Evolutionary conservation across 176 grass and related monocot species (phyloP).

Genomic region (Phoenix dactylifera): DNA sequence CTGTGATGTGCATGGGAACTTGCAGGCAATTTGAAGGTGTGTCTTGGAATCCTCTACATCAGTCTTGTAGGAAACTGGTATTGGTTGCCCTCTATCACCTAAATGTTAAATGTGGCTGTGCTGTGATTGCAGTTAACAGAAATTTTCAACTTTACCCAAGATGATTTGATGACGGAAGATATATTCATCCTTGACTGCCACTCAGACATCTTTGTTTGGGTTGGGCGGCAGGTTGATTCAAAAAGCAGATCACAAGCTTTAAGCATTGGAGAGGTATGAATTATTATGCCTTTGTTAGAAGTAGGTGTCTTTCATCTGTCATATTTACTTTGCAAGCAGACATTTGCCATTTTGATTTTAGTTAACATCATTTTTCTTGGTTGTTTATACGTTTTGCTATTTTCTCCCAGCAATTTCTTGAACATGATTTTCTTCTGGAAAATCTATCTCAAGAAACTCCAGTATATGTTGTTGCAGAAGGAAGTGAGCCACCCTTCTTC

Average conservation of each 20-base stretch:
- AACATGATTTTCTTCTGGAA: conserved; percentile 90
- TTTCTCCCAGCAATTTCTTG: conserved; percentile 72
- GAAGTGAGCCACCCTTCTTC: conserved; percentile 85
- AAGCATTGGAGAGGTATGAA: conserved; percentile 76
- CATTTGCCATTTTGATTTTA: no score
- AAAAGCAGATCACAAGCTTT: conserved; percentile 70
- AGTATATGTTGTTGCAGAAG: conserved; percentile 78
- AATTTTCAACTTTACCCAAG: conserved; percentile 96
- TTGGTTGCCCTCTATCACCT: neutral
- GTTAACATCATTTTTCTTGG: neutral
- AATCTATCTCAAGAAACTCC: conserved; percentile 65
- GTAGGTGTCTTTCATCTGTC: no score
- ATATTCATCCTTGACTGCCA: conserved; percentile 87
- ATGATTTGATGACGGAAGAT: conserved; percentile 98
- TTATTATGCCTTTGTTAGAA: conserved; percentile 1
- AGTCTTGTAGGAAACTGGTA: conserved; percentile 2
- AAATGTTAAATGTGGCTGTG: conserved; percentile 21
- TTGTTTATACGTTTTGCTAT: conserved; percentile 11
- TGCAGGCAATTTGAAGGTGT: conserved; percentile 87
- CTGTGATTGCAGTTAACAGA: conserved; percentile 70
- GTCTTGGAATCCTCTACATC: conserved; percentile 19
- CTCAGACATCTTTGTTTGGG: conserved; percentile 74
- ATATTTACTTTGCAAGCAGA: no score
- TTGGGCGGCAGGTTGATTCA: conserved; percentile 70
- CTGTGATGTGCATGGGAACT: conserved; percentile 1